Conservation (phyloP, 805 yeast species). For the Candida nonsorbophila region DNA sequence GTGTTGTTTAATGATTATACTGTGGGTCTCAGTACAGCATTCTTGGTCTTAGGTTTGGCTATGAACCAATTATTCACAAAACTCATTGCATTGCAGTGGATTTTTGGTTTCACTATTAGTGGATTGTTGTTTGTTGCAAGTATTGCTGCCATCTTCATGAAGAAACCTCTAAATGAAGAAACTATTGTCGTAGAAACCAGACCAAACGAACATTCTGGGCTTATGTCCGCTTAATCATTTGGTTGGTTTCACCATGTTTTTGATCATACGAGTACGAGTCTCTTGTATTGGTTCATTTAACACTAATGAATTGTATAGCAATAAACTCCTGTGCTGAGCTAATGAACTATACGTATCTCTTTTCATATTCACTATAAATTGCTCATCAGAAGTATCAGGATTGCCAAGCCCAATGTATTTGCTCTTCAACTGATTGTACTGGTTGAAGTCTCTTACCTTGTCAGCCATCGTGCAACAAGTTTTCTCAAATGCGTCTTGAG, state of each 20-base stretch:
- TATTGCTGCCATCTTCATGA: conserved; percentile 34
- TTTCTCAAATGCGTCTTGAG: too few relatives aligned
- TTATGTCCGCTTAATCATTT: too few relatives aligned
- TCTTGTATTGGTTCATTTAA: conserved; percentile 34
- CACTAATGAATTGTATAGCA: conserved; percentile 52
- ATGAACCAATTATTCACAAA: conserved; percentile 65
- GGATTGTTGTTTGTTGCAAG: conserved; percentile 51
- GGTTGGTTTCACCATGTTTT: conserved; percentile 30
- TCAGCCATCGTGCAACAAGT: too few relatives aligned
- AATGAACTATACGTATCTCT: conserved; percentile 62
- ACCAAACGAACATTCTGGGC: conserved; percentile 2
- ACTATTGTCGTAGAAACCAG: conserved; percentile 9
- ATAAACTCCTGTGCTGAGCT: conserved; percentile 51
- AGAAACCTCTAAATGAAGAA: conserved; percentile 7
- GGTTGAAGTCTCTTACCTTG: conserved; percentile 32
- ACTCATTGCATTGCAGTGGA: conserved; percentile 79
- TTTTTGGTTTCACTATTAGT: conserved; percentile 68
- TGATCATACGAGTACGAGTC: conserved; percentile 25
- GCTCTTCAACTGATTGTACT: conserved; percentile 29
- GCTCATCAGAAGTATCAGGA: conserved; percentile 61
- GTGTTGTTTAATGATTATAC: conserved; percentile 65
- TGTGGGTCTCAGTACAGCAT: conserved; percentile 53
- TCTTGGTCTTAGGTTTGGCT: conserved; percentile 61
- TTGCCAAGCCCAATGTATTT: conserved; percentile 75
- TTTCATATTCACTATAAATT: conserved; percentile 64